Conservation (phyloP, 768 basidiomycete genomes). For the Termitomyces sp. region DNA sequence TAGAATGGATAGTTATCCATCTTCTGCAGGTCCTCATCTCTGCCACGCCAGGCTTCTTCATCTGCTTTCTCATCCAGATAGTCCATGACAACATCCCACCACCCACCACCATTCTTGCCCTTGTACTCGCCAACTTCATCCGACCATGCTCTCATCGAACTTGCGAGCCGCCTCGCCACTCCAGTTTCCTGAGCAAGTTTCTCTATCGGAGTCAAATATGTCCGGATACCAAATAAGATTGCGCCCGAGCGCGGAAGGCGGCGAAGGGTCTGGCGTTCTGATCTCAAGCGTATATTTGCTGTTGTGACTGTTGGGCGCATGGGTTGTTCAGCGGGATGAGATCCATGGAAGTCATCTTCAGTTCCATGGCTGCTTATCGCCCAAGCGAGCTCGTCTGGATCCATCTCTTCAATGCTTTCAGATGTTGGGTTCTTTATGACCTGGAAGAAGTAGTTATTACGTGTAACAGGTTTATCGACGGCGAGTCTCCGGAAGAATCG, state of each 20-base stretch:
- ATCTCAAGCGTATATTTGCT: slow-evolving; percentile 50
- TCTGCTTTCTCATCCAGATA: slow-evolving; percentile 34
- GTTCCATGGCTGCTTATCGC: slow-evolving; percentile 30
- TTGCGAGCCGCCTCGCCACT: slow-evolving; percentile 59
- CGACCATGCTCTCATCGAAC: slow-evolving; percentile 65
- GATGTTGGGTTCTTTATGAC: slow-evolving; percentile 19
- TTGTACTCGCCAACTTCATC: slow-evolving; percentile 55
- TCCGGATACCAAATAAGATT: slow-evolving; percentile 67
- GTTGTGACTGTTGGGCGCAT: slow-evolving; percentile 27
- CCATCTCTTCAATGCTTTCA: slow-evolving; percentile 28
- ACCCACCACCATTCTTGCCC: slow-evolving; percentile 29
- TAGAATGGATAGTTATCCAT: slow-evolving; percentile 22
- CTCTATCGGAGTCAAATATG: slow-evolving; percentile 55
- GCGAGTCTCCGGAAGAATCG: slow-evolving; percentile 68
- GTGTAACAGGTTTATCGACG: slow-evolving; percentile 64
- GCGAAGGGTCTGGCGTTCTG: slow-evolving; percentile 65
- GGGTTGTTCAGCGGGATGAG: slow-evolving; percentile 15
- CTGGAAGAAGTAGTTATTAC: slow-evolving; percentile 63
- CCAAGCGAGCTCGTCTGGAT: slow-evolving; percentile 70
- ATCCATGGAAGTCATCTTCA: slow-evolving; percentile 20
- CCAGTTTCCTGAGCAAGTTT: slow-evolving; percentile 53
- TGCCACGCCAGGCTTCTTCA: slow-evolving; percentile 11
- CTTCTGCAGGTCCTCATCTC: slow-evolving; percentile 13
- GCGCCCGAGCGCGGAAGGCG: slow-evolving; percentile 62
- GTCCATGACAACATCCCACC: slow-evolving; percentile 29